A percentile compares a stretch with the other conserved stretches of the same genome.
Evolutionary conservation across 2,329 filamentous ascomycete species (phyloP).

Genomic region (Scedosporium boydii): DNA sequence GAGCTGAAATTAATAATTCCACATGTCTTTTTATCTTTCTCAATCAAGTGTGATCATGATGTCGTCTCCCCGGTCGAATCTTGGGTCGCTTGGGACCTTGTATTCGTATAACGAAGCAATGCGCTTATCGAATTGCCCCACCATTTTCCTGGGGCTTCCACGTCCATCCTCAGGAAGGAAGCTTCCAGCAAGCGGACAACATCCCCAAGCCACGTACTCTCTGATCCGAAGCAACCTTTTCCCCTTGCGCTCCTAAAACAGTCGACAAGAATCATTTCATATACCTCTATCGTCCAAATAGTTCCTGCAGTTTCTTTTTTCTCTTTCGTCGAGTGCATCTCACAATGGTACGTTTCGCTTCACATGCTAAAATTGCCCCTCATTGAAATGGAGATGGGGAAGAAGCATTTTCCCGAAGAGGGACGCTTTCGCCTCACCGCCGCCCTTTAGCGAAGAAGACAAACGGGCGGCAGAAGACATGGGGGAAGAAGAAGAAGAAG

Average conservation of each 20-base stretch:
- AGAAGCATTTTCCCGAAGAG: too few relatives aligned
- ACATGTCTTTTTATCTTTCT: too few relatives aligned
- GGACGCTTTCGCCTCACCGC: too few relatives aligned
- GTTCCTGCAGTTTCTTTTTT: background rate
- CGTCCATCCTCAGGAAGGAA: background rate
- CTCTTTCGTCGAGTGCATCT: background rate
- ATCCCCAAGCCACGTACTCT: background rate
- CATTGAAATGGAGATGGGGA: background rate
- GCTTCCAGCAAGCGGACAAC: constrained; percentile 1
- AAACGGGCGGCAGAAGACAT: too few relatives aligned
- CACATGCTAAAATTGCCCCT: constrained; percentile 1
- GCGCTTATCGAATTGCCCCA: background rate
- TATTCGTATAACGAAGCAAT: background rate
- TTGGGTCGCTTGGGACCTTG: background rate
- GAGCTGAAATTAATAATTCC: background rate
- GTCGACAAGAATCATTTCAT: background rate
- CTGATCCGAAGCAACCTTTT: background rate
- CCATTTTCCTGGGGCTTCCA: background rate
- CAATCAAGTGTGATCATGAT: too few relatives aligned
- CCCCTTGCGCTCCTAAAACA: background rate
- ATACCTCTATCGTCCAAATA: background rate
- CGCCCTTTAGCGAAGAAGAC: too few relatives aligned
- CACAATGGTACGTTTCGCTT: constrained; percentile 1
- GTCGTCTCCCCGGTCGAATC: too few relatives aligned
- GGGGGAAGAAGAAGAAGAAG: background rate